Evolutionary conservation across 805 yeast species (phyloP).

Genomic region (Saccharomycopsis babjevae): DNA sequence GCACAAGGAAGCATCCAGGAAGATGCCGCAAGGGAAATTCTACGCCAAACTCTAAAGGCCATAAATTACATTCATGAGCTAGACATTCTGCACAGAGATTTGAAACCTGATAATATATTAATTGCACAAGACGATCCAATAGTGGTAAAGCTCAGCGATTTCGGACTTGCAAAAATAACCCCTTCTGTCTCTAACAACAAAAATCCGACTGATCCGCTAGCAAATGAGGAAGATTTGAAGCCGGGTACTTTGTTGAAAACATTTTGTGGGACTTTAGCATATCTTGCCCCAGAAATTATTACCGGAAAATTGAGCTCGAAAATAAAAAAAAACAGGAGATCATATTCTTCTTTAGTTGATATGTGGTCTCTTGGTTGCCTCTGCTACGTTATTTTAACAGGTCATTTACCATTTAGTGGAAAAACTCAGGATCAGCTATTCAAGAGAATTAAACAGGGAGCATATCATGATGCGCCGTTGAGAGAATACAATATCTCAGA

Average conservation of each 20-base stretch:
- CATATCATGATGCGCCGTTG: slow-evolving; percentile 69
- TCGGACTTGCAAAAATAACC: slow-evolving; percentile 81
- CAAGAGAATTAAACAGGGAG: slow-evolving; percentile 63
- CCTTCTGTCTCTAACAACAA: neutral
- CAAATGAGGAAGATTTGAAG: slow-evolving; percentile 26
- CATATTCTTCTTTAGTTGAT: slow-evolving; percentile 81
- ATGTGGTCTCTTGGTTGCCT: slow-evolving; percentile 98
- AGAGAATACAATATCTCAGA: slow-evolving; percentile 54
- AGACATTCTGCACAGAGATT: slow-evolving; percentile 93
- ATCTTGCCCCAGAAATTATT: slow-evolving; percentile 90
- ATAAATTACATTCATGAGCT: slow-evolving; percentile 77
- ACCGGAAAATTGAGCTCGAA: slow-evolving; percentile 28
- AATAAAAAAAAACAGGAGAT: slow-evolving; percentile 17
- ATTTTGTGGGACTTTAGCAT: slow-evolving; percentile 94
- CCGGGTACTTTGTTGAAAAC: slow-evolving; percentile 87
- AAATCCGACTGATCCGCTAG: neutral
- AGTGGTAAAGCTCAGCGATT: slow-evolving; percentile 85
- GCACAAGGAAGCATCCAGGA: slow-evolving; percentile 89
- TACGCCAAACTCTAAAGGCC: slow-evolving; percentile 76
- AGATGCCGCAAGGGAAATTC: slow-evolving; percentile 77
- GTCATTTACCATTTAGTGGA: slow-evolving; percentile 92
- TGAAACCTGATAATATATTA: slow-evolving; percentile 91
- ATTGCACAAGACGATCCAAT: slow-evolving; percentile 90
- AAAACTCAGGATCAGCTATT: slow-evolving; percentile 80
- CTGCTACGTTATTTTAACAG: slow-evolving; percentile 82